These are phyloP conservation scores for Allantophomopsis lycopodina DNA, from an alignment of 2,329 filamentous ascomycete genomes.

Conservation along the genomic window DNA sequence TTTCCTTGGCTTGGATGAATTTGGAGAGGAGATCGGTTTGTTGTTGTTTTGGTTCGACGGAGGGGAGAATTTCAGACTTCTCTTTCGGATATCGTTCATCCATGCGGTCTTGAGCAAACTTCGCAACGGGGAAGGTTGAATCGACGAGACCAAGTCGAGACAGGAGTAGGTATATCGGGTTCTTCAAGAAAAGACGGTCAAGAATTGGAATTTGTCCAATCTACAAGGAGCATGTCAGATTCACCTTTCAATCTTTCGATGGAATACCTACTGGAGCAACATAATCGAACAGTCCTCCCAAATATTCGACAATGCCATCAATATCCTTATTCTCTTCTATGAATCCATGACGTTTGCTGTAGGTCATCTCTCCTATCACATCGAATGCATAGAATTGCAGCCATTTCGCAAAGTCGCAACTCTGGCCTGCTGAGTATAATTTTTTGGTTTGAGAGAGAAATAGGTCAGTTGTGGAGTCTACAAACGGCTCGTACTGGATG, in stretches of 20 bases:
- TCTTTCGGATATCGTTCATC: constrained; percentile 42
- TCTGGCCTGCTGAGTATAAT: constrained; percentile 28
- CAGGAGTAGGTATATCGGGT: constrained; percentile 55
- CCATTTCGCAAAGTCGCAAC: constrained; percentile 57
- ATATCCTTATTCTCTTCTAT: constrained; percentile 63
- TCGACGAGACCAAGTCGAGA: constrained; percentile 55
- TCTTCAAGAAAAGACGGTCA: constrained; percentile 59
- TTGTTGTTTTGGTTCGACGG: constrained; percentile 4
- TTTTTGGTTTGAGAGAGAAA: constrained; percentile 52
- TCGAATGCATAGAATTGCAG: constrained; percentile 74
- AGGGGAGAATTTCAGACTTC: constrained; percentile 6
- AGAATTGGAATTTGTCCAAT: constrained; percentile 64
- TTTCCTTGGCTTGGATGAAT: constrained; percentile 54
- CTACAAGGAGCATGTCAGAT: constrained; percentile 18
- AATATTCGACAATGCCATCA: constrained; percentile 56
- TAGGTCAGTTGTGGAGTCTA: constrained; percentile 59
- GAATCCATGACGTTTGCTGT: constrained; percentile 63
- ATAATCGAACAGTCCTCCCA: constrained; percentile 53
- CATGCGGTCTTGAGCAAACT: constrained; percentile 57
- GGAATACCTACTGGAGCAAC: constrained; percentile 46
- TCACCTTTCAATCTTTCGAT: constrained; percentile 1
- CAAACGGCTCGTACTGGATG: constrained; percentile 67
- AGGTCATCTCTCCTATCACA: constrained; percentile 67
- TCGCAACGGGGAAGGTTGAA: constrained; percentile 57
- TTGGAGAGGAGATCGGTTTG: constrained; percentile 53